These are phyloP conservation scores for Lagerstroemia speciosa DNA, from an alignment of 345 rosid genomes.

Conservation along the genomic window DNA sequence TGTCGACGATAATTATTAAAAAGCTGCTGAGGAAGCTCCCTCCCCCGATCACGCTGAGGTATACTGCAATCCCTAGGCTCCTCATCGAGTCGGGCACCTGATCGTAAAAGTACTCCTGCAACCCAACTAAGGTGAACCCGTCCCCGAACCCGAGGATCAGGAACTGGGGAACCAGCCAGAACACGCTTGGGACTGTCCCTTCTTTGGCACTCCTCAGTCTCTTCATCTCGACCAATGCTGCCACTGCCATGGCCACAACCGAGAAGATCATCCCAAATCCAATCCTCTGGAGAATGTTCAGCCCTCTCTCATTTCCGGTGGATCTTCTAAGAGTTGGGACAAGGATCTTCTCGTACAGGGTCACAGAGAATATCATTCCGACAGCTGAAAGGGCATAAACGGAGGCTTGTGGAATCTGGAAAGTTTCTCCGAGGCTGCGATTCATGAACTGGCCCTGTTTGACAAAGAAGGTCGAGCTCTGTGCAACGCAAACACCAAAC, in stretches of 20 bases:
- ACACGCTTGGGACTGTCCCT: constrained; percentile 21
- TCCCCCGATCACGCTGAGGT: constrained; percentile 45
- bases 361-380: constrained; percentile 30
- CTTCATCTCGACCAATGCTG: constrained; percentile 37
- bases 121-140: constrained; percentile 43
- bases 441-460: constrained; percentile 36
- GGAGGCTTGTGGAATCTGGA: constrained; percentile 41
- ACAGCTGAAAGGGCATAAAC: constrained; percentile 25
- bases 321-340: constrained; percentile 26
- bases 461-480: constrained; percentile 21
- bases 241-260: constrained; percentile 24
- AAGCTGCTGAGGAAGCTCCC: constrained; percentile 42
- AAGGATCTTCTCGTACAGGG: constrained; percentile 36
- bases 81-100: constrained; percentile 66
- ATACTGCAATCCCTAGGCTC: constrained; percentile 51
- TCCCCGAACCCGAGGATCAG: constrained; percentile 41
- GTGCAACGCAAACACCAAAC: constrained; percentile 15
- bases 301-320: constrained; percentile 39
- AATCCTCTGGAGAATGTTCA: constrained; percentile 39
- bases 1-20: constrained; percentile 26
- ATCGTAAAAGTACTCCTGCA: constrained; percentile 64
- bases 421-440: constrained; percentile 25
- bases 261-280: constrained; percentile 43
- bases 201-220: constrained; percentile 19
- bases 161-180: constrained; percentile 49